Conservation (phyloP, 192 early-diverging fungal species). For the Piromyces finnis region DNA sequence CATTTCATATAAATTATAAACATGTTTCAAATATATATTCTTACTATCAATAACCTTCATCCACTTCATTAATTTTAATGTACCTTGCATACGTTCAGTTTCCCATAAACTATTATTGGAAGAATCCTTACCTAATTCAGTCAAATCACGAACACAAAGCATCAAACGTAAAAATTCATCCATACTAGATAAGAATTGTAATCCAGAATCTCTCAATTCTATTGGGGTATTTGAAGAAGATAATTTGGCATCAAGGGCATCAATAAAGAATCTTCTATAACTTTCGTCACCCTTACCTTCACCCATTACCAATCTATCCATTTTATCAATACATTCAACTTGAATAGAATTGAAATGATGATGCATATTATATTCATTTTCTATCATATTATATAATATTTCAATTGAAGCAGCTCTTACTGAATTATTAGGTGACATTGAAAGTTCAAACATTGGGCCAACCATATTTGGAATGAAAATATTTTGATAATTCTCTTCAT, state of each 20-base stretch:
- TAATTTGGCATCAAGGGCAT: conserved; percentile 14
- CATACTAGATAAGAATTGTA: conserved; percentile 21
- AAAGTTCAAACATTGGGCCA: conserved; percentile 23
- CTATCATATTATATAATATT: conserved; percentile 15
- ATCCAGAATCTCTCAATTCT: not conserved
- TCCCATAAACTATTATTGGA: conserved; percentile 1
- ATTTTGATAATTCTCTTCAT: not conserved
- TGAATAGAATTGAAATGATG: conserved; percentile 17
- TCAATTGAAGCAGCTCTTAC: conserved; percentile 18
- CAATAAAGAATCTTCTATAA: conserved; percentile 21
- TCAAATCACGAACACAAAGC: conserved; percentile 29
- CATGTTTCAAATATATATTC: conserved; percentile 47
- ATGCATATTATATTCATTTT: conserved; percentile 6
- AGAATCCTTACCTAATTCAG: conserved; percentile 22
- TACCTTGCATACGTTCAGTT: conserved; percentile 40
- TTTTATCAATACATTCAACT: conserved; percentile 18
- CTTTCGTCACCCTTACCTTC: conserved; percentile 15
- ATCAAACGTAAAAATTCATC: conserved; percentile 27
- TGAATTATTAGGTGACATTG: conserved; percentile 16
- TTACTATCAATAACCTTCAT: conserved; percentile 34
- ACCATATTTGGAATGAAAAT: conserved; percentile 5
- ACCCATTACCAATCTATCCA: conserved; percentile 14
- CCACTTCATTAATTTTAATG: conserved; percentile 43
- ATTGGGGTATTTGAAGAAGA: not conserved
- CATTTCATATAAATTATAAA: conserved; percentile 34